phyloP scores from a whole-genome alignment of 495 filamentous ascomycete genomes.

The Staphylotrichum longicolle region DNA sequence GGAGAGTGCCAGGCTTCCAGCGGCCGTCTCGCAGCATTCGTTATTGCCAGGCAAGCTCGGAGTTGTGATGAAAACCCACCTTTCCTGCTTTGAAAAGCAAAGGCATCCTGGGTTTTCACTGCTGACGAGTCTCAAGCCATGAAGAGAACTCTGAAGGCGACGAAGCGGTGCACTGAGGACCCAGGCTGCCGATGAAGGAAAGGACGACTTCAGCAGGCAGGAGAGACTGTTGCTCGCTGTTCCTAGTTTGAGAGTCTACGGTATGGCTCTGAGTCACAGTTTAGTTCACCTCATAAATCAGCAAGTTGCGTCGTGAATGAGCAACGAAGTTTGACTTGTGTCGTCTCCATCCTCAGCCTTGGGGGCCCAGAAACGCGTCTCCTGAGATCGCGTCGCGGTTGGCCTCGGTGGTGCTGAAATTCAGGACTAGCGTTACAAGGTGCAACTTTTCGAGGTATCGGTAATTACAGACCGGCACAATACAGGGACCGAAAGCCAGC shows the following conservation, averaged over 20 bases:
- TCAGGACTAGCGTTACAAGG: neutral
- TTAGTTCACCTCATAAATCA: no score
- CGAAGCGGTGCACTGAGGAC: no score
- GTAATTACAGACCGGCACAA: neutral
- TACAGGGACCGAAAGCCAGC: no score
- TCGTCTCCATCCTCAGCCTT: neutral
- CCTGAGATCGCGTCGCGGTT: neutral
- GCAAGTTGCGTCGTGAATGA: no score
- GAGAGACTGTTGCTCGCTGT: neutral
- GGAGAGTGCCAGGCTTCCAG: no score
- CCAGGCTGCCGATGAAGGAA: neutral
- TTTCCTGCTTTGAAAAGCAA: neutral
- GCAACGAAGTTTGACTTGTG: no score
- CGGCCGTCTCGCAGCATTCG: neutral
- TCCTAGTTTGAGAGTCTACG: no score
- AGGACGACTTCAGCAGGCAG: neutral
- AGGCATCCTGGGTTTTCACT: neutral
- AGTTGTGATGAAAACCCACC: slow-evolving; percentile 10
- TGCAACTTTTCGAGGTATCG: neutral
- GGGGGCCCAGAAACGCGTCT: neutral
- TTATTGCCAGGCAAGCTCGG: slow-evolving; percentile 5
- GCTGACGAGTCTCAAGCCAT: neutral
- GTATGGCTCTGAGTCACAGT: no score
- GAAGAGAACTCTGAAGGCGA: neutral
- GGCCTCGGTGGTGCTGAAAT: neutral